Evolutionary conservation across 495 filamentous ascomycete genomes (phyloP), one percentile per base, ranked within the genome.

Genomic region (Aspergillus mulundensis): DNA sequence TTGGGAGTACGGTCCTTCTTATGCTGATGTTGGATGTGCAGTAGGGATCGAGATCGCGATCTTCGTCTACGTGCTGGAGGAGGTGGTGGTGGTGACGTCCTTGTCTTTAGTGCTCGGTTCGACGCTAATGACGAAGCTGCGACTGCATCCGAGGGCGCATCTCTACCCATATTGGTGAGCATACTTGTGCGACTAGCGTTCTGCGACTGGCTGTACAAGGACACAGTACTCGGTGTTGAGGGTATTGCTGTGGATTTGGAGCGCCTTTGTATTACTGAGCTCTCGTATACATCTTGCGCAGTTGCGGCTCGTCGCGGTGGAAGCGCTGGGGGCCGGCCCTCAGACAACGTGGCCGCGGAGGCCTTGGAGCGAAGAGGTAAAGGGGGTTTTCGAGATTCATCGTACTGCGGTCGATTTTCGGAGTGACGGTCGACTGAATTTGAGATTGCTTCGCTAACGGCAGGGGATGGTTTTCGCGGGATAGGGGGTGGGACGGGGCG

Each of bases 121-220:
- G 91, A 87, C 39, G 91, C 93, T 5, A 94, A 75, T 52, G 87
- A 89, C 46, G 90, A 89, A 20, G 91, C 94, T 39, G 94, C 80
- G 59, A 96, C 91, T 49, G 94, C 90, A 70, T 91, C 85, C 19
- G 84, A 83, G 7, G 83, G 73, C 12, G 73, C 74, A 59, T 81
- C 77, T 59, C 78, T 75, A 41, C 73, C 74, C 61, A 81, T 61
- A 4, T 67, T 59, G 20, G 34, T 47, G 15, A 61, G 19, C 12
- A 63, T 19, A 55, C 63, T 70, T 0, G 66, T 54, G 53, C 57
- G 68, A 52, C 71, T 73, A 5, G 51, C 61, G 44, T 61, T 63
- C 15, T 66, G 62, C 3, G 70, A 68, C 28, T 23, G 58, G 6
- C 53, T 59, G 16, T 68, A 71, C 7, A 66, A 42, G 0, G 69